Base-by-base conservation (phyloP, 495 filamentous ascomycete genomes). In the Penicillium desertorum region DNA sequence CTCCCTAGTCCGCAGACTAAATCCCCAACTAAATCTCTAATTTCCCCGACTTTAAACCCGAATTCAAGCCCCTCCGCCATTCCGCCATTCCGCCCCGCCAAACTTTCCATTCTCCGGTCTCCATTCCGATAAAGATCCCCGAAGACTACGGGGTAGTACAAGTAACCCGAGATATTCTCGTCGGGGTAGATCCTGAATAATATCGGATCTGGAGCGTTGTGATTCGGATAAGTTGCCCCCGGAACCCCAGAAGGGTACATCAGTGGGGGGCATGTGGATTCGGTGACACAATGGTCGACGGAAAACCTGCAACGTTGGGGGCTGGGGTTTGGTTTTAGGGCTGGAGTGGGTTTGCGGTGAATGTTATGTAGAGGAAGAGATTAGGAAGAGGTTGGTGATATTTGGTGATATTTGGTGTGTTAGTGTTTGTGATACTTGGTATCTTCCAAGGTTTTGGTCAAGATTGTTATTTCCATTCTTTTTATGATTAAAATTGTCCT, bases 141-240 rank as follows among this genome's bases (percentile, higher is more conserved):
- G 27, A 32, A 20, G 7, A 39, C 4, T 9, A 2, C 16, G 56
- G 56, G 20, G 41, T 54, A 32, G 11, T 29, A 43, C 17, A n/a
- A 44, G 36, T 43, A 53, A 30, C 37, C 51, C 37, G 49, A 53
- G 23, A 43, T 43, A 52, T 52, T 52, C 50, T 32, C 37, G 36
- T 17, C 2, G 36, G 36, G 5, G 48, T 51, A 36, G 48, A 51
- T 39, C 48, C 4, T 45, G 22, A 22, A 14, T 20, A n/a, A 16
- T 45, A 2, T 23, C 44, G 22, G 42, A 44, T 44, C 19, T 44
- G 17, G n/a, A 22, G 30, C 7, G n/a, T 37, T 3, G 5, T 16
- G 22, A 12, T 55, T 55, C 53, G 53, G 53, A 55, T 55, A 55
- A 55, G 29, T 55, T 55, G 53, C 53, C 53, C 39, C 17, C 30